These are phyloP conservation scores for Chlorociboria aeruginascens DNA, from an alignment of 495 filamentous ascomycete genomes.

Conservation along the genomic window DNA sequence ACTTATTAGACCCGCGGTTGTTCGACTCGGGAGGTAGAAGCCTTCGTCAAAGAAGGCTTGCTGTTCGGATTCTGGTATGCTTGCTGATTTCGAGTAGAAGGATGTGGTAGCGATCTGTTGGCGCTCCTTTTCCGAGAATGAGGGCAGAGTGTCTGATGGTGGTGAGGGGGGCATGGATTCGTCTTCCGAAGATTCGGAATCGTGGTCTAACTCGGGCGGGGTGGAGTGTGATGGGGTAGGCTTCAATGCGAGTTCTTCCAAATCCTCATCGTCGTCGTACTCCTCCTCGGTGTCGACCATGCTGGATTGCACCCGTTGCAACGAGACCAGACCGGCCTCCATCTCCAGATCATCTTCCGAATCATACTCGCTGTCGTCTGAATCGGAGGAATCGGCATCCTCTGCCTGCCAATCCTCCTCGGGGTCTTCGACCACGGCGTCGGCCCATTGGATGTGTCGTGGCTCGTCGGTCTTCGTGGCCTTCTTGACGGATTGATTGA, in stretches of 20 bases:
- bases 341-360: slow-evolving; percentile 42
- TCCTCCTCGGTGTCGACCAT: slow-evolving; percentile 34
- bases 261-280: slow-evolving; percentile 62
- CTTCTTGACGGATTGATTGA: slow-evolving; percentile 84
- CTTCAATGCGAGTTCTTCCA: slow-evolving; percentile 56
- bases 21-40: slow-evolving; percentile 17
- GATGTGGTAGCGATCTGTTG: slow-evolving; percentile 16
- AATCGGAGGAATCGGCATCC: slow-evolving; percentile 49
- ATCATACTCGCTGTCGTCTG: slow-evolving; percentile 40
- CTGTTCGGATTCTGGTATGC: slow-evolving; percentile 14
- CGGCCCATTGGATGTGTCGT: slow-evolving; percentile 79
- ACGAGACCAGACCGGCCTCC: slow-evolving; percentile 31
- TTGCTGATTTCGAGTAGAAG: slow-evolving; percentile 16
- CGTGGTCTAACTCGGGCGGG: slow-evolving; percentile 69
- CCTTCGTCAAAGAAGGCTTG: slow-evolving; percentile 19
- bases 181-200: slow-evolving; percentile 49
- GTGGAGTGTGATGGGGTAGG: slow-evolving; percentile 55
- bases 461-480: slow-evolving; percentile 46
- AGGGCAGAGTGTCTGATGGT: slow-evolving; percentile 48
- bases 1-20: slow-evolving; percentile 13
- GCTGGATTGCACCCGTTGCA: slow-evolving; percentile 33
- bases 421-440: slow-evolving; percentile 60
- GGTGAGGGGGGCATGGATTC: slow-evolving; percentile 79
- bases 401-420: slow-evolving; percentile 49
- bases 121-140: slow-evolving; percentile 53